These are phyloP conservation scores for Paramecium biaurelia DNA, from an alignment of 73 alveolate species.

Conservation along the genomic window DNA sequence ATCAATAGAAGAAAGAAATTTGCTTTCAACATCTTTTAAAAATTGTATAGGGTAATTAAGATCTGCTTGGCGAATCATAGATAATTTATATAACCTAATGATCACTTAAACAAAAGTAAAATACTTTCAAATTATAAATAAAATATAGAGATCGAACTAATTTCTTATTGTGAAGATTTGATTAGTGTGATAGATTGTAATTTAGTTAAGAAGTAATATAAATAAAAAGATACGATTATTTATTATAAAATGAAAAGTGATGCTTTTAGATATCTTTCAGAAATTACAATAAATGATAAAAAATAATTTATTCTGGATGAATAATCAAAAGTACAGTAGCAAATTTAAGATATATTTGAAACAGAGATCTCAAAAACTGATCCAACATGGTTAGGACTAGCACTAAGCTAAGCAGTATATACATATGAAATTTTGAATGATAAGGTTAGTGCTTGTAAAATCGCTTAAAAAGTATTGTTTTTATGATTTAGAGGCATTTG, in stretches of 20 bases:
- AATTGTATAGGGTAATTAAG: slow-evolving; percentile 77
- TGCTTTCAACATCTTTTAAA: slow-evolving; percentile 76
- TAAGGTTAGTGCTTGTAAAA: slow-evolving; percentile 72
- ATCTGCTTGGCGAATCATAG: slow-evolving; percentile 75
- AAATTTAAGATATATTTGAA: slow-evolving; percentile 76
- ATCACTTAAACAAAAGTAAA: not conserved
- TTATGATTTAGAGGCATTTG: slow-evolving; percentile 53
- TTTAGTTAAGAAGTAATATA: not conserved
- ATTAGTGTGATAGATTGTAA: slow-evolving; percentile 65
- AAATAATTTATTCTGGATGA: slow-evolving; percentile 72
- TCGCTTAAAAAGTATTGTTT: slow-evolving; percentile 58
- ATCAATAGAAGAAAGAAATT: slow-evolving; percentile 80
- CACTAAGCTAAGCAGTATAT: slow-evolving; percentile 87
- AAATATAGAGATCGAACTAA: slow-evolving; percentile 81
- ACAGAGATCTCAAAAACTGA: slow-evolving; percentile 75
- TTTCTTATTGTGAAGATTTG: slow-evolving; percentile 74
- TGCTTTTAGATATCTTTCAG: slow-evolving; percentile 88
- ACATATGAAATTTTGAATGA: slow-evolving; percentile 81
- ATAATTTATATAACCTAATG: not conserved
- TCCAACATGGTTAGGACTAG: slow-evolving; percentile 86
- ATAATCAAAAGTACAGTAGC: slow-evolving; percentile 78
- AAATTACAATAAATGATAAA: slow-evolving; percentile 77
- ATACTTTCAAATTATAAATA: slow-evolving; percentile 71
- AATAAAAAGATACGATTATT: slow-evolving; percentile 80
- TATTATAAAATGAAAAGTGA: slow-evolving; percentile 92